Evolutionary conservation across 768 basidiomycete species (phyloP).

Genomic region (Brasilioporus rufonigricans): DNA sequence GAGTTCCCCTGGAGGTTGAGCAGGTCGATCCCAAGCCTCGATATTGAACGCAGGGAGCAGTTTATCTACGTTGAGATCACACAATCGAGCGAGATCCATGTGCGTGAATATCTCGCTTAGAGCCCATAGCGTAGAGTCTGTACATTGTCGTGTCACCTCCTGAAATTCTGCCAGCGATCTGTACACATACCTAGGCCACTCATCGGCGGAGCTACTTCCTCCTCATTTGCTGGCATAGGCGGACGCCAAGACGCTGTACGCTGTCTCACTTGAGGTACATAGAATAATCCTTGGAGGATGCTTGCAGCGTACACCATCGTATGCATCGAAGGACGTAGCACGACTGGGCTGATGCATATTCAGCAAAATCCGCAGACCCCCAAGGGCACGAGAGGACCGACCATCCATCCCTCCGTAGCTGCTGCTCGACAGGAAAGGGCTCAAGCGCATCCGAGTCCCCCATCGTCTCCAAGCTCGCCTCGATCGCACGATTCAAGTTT

Average conservation of each 20-base stretch:
- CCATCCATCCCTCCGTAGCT: conserved; percentile 57
- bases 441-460: conserved; percentile 53
- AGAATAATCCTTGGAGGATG: conserved; percentile 53
- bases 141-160: background rate
- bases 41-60: conserved; percentile 47
- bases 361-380: background rate
- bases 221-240: conserved; percentile 11
- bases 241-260: conserved; percentile 39
- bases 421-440: conserved; percentile 49
- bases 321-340: conserved; percentile 55
- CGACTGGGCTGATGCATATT: conserved; percentile 55
- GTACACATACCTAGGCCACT: conserved; percentile 37
- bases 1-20: conserved; percentile 40
- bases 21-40: conserved; percentile 36
- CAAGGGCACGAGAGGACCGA: conserved; percentile 29
- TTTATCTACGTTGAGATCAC: conserved; percentile 53
- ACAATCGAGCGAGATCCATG: conserved; percentile 63
- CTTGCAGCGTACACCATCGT: conserved; percentile 58
- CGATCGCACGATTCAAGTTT: conserved; percentile 65
- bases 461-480: conserved; percentile 57
- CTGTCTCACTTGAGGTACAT: conserved; percentile 66
- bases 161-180: background rate
- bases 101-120: conserved; percentile 67
- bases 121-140: conserved; percentile 52
- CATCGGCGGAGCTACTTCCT: conserved; percentile 26